Base-by-base conservation (phyloP, 2,329 filamentous ascomycete genomes). In the Cercospora sp. region DNA sequence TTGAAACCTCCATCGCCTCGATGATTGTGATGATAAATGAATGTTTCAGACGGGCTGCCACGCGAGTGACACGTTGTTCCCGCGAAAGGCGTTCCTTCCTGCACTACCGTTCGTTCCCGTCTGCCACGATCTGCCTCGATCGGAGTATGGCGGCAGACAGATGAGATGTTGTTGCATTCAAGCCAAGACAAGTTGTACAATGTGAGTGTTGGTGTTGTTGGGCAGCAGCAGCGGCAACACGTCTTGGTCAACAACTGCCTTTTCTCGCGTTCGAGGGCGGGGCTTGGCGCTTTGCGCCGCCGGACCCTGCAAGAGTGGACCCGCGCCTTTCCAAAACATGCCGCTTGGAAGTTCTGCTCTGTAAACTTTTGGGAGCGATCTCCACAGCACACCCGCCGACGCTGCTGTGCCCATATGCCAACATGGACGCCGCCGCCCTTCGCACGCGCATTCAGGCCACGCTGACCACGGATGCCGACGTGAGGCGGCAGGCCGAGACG, bases 371-470 rank as follows among this genome's bases (percentile, higher is more conserved):
- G 59, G 31, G 59, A 26, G 33, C 33, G 16, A 23, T 28, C 23
- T 48, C 59, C 36, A 28, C 36, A 42, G 20, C 23, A 42, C 59
- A 48, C 45, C 30, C 48, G 23, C 30, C 36, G 23, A 20, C 63
- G 31, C 36, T n/a, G 59, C 59, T 51, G 40, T 23, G 40, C 33
- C 33, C 36, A 42, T 28, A 61, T 40, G 30, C 23, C 66, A 68
- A 40, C 63, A 94, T 94, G 91, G 91, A 93, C 85, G 87, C 87
- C 80, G 85, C 87, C 80, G 87, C 87, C 79, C 85, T 94, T 80
- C 87, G 91, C 83, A 88, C 87, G 84, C 89, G 91, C 83, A 90
- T 94, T 78, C 86, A 88, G 79, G 89, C 90, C 78, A 93, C 90
- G 74, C 88, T 94, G 80, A 88, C 90, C 78, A 81, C 89, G 74